Base-by-base conservation (phyloP, 306 rosid genomes). In the Argentina anserina region DNA sequence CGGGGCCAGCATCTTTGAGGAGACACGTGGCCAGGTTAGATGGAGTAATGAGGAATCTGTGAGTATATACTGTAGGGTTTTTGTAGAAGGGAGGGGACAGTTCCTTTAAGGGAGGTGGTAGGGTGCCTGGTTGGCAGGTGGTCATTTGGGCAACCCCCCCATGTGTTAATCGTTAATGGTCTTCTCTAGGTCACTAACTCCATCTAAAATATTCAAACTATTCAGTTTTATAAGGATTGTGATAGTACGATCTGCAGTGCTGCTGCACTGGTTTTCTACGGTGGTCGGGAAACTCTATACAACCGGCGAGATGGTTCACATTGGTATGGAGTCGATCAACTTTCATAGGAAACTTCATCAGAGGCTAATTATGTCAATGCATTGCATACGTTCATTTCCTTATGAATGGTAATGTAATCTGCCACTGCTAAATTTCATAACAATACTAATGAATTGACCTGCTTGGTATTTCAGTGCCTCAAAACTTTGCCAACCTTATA, bases 91-190 rank as follows among this genome's bases (percentile, higher is more conserved):
- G 80, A 75, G 87, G 90, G 15, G 87, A 86, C 87, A 87, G 65
- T 0, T 76, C 39, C 53, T 81, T 77, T 58, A 85, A 78, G 75
- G 21, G 79, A 23, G 72, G 63, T 63, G 80, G 71, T 74, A 14
- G 80, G 68, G 81, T 89, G 96, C 86, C 78, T 79, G 86, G 84
- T 84, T 82, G 89, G 86, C 90, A 84, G 96, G 87, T 59, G 75
- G 69, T 84, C 92, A 76, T 86, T 75, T 80, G 86, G 74, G 56
- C 82, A 80, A 71, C 2, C 34, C 36, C 36, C 60, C 85, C 89
- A 84, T 82, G 86, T 80, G 89, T 87, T 33, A 7, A 33, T 18
- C 74, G 84, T 78, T 82, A 75, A 73, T 49, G 50, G 64, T 9
- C 33, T 39, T 29, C 5, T 67, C 58, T 52, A 52, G 4, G 55